These are phyloP conservation scores for Vigna trinervia DNA, from an alignment of 306 rosid species.

Conservation along the genomic window DNA sequence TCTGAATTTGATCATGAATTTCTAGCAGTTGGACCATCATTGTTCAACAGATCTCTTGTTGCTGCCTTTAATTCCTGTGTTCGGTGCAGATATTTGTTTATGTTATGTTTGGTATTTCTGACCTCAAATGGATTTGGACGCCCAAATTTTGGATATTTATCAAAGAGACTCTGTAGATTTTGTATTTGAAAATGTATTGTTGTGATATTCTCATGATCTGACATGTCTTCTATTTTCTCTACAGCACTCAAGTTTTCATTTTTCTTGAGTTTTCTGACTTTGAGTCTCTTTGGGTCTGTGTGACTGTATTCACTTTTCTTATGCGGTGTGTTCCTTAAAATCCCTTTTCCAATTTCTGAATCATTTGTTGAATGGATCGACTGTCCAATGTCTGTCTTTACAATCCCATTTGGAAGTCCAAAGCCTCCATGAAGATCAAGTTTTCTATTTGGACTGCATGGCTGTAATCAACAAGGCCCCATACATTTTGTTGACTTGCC, in stretches of 20 bases:
- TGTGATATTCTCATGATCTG: conserved; percentile 9
- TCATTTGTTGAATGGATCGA: conserved; percentile 1
- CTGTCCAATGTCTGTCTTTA: not conserved
- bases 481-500: no score
- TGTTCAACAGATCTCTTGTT: conserved; percentile 20
- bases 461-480: no score
- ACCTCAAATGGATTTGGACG: conserved; percentile 25
- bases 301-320: not conserved
- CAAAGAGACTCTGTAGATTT: not conserved
- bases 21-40: conserved; percentile 34
- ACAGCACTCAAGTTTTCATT: not conserved
- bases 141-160: conserved; percentile 6
- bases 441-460: not conserved
- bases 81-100: conserved; percentile 14
- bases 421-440: conserved; percentile 3
- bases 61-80: conserved; percentile 14
- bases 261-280: conserved; percentile 29
- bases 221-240: not conserved
- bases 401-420: conserved; percentile 5
- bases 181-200: not conserved
- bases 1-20: conserved; percentile 42
- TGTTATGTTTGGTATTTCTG: conserved; percentile 28
- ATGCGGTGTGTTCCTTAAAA: conserved; percentile 2
- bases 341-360: conserved; percentile 18
- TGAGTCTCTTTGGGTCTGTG: not conserved